Base-by-base conservation (phyloP, 495 filamentous ascomycete species). In the Penicillium flavigenum region DNA sequence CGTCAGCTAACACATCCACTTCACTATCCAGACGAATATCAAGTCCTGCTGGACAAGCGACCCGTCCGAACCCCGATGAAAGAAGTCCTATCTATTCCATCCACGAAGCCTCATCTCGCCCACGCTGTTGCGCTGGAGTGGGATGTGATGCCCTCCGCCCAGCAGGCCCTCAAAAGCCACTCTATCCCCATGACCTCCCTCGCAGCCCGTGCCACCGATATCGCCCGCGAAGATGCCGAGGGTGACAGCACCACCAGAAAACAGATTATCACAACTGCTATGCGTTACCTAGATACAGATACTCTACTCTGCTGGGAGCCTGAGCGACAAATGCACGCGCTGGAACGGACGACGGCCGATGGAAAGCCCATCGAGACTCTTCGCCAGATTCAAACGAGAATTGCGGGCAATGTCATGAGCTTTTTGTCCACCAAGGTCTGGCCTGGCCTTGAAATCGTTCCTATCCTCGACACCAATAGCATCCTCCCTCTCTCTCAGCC, bases 301-400 rank as follows among this genome's bases (percentile, higher is more conserved):
- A 92, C 90, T 0, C 74, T 97, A n/a, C 82, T 98, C 10, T 98
- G 94, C 78, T 93, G 89, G 87, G 90, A 89, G 20, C 88, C 88
- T 3, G 88, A 88, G 61, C 73, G 78, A 27, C 69, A 68, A 44
- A 31, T 53, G 5, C 49, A 49, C 51, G 54, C 39, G 10, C 50
- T 58, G 16, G 53, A 58, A 66, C 79, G 51, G 68, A 73, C 16
- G 19, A 34, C 36, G 6, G 64, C 64, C 10, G 54, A 70, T 14
- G 64, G 57, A n/a, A 57, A 65, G 27, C 61, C 66, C 27, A 57
- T 47, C 9, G 80, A 86, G 57, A 81, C 76, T 11, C 77, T 98
- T 10, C 77, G 91, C n/a, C 79, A 86, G 12, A 70, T 84, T n/a
- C 94, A 98, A 74, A 75, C 82, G 49, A 74, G 78, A 38, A 77